A percentile compares a stretch with the other conserved stretches of the same genome.
Evolutionary conservation across 1,284 basidiomycete species (phyloP).

Genomic region (Agaricales sp.): DNA sequence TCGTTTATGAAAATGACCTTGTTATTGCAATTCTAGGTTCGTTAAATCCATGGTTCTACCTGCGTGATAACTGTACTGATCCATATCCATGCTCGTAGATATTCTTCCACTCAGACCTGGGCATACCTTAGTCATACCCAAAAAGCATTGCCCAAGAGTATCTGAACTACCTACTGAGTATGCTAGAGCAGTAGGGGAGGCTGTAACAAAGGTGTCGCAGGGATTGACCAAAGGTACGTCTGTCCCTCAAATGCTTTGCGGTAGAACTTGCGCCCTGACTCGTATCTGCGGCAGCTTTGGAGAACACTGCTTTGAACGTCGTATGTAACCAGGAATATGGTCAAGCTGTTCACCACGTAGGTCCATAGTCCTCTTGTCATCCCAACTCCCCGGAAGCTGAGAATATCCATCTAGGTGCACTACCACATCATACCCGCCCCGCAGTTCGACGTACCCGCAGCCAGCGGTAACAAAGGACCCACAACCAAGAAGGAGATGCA

Average conservation of each 20-base stretch:
- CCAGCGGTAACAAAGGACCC: constrained; percentile 15
- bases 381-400: neutral
- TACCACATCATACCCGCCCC: constrained; percentile 76
- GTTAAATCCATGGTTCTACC: constrained; percentile 6
- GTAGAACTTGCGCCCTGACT: neutral
- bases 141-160: constrained; percentile 45
- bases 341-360: constrained; percentile 69
- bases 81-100: constrained; percentile 28
- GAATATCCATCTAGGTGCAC: constrained; percentile 42
- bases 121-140: constrained; percentile 62
- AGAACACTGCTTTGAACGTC: constrained; percentile 59
- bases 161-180: constrained; percentile 56
- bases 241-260: constrained; percentile 2
- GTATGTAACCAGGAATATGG: constrained; percentile 78
- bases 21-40: constrained; percentile 63
- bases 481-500: constrained; percentile 43
- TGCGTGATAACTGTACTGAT: neutral
- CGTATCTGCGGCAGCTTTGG: constrained; percentile 31
- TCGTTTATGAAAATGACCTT: constrained; percentile 53
- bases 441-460: constrained; percentile 20
- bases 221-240: constrained; percentile 49
- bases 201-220: constrained; percentile 48
- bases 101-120: constrained; percentile 61
- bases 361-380: constrained; percentile 14
- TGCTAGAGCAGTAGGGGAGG: constrained; percentile 47